Evolutionary conservation across 768 basidiomycete species (phyloP).

Genomic region (Phylloporus sp.): DNA sequence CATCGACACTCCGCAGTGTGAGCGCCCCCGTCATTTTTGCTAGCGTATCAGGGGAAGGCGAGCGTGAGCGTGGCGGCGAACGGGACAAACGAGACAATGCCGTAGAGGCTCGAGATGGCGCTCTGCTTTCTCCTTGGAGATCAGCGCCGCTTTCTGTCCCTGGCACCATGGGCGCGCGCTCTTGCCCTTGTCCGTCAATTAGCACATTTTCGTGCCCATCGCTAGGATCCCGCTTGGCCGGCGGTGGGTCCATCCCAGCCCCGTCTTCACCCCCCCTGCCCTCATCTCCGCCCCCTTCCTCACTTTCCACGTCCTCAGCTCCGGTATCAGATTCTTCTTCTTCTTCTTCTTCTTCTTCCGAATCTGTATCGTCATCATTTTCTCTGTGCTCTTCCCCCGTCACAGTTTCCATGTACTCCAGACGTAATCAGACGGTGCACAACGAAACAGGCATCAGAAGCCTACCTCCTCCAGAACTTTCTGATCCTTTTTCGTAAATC

Average conservation of each 20-base stretch:
- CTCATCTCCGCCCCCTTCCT: conserved; percentile 32
- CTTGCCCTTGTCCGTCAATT: conserved; percentile 9
- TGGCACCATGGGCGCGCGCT: background rate
- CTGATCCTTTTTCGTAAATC: conserved; percentile 83
- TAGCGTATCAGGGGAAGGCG: conserved; percentile 41
- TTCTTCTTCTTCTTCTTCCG: conserved; percentile 30
- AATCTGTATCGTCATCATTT: conserved; percentile 26
- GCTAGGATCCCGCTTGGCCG: conserved; percentile 5
- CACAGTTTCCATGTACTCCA: conserved; percentile 65
- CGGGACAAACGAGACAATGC: conserved; percentile 44
- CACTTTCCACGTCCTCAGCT: conserved; percentile 25
- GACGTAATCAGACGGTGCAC: conserved; percentile 21
- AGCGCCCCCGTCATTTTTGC: conserved; percentile 42
- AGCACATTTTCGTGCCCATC: conserved; percentile 8
- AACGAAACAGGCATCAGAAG: conserved; percentile 17
- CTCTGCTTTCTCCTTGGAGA: conserved; percentile 6
- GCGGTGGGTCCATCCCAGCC: conserved; percentile 19
- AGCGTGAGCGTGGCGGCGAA: conserved; percentile 50
- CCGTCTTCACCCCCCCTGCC: conserved; percentile 37
- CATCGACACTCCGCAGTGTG: conserved; percentile 34
- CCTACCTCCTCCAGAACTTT: conserved; percentile 79
- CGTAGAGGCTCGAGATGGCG: conserved; percentile 26
- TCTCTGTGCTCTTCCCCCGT: conserved; percentile 28
- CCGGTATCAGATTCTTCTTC: conserved; percentile 35
- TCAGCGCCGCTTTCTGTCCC: conserved; percentile 1